Evolutionary conservation across 106 monocot species (phyloP).

Genomic region (Apostasia ramifera): DNA sequence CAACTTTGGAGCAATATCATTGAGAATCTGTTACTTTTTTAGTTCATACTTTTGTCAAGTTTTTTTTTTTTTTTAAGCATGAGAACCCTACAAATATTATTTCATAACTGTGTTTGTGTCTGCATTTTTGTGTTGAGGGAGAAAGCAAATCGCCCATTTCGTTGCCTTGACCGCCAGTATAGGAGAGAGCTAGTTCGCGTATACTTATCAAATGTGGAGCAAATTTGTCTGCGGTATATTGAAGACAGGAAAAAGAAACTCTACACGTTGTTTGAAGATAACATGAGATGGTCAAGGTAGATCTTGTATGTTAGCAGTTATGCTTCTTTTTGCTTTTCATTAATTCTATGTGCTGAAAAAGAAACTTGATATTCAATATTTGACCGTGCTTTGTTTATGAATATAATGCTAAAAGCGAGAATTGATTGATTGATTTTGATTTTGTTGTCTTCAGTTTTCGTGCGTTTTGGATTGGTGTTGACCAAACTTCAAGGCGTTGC

Average conservation of each 20-base stretch:
- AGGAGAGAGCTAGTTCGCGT: slow-evolving; percentile 85
- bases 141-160: slow-evolving; percentile 81
- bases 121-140: slow-evolving; percentile 57
- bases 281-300: slow-evolving; percentile 80
- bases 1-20: no score
- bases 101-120: slow-evolving; percentile 17
- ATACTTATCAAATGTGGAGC: slow-evolving; percentile 83
- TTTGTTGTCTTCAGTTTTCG: slow-evolving; percentile 54
- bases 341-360: no score
- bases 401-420: not conserved
- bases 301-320: not conserved
- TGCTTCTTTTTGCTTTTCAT: slow-evolving; percentile 1
- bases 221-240: slow-evolving; percentile 73
- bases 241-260: slow-evolving; percentile 80
- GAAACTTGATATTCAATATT: no score
- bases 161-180: slow-evolving; percentile 85
- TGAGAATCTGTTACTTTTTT: not conserved
- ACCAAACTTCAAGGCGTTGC: slow-evolving; percentile 32
- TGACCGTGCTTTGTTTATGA: not conserved
- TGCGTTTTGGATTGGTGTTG: slow-evolving; percentile 72
- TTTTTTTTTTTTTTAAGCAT: not conserved
- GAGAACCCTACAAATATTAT: slow-evolving; percentile 10
- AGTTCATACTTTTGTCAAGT: not conserved
- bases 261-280: slow-evolving; percentile 71
- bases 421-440: slow-evolving; percentile 5